A percentile compares a stretch with the other conserved stretches of the same genome.
Evolutionary conservation across 106 monocot species (phyloP).

Genomic region (Iris macrosiphon): DNA sequence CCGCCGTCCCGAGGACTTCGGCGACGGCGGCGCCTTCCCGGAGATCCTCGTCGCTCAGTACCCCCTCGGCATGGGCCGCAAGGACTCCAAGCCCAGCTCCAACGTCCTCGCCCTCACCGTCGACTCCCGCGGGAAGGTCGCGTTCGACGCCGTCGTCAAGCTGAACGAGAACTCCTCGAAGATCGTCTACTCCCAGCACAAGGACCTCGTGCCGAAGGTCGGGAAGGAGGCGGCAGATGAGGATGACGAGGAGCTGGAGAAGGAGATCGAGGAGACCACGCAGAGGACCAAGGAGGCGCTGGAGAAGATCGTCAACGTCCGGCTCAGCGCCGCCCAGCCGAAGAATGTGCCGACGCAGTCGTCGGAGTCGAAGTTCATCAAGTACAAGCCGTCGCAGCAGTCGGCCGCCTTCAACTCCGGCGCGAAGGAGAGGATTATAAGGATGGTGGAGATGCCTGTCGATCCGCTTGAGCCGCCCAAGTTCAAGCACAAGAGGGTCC

Average conservation of each 20-base stretch:
- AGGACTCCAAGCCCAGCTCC: constrained; percentile 69
- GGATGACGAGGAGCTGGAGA: constrained; percentile 52
- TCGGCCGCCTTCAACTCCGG: constrained; percentile 92
- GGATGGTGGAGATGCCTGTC: constrained; percentile 89
- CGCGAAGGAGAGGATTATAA: constrained; percentile 82
- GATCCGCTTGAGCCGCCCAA: constrained; percentile 97
- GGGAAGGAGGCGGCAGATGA: constrained; percentile 22
- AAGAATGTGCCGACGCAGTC: constrained; percentile 85
- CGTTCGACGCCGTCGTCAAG: constrained; percentile 72
- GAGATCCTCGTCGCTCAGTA: constrained; percentile 97
- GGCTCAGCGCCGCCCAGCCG: constrained; percentile 89
- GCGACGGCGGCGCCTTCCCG: constrained; percentile 98
- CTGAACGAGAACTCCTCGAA: constrained; percentile 86
- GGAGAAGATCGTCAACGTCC: constrained; percentile 91
- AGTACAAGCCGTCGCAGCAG: constrained; percentile 88
- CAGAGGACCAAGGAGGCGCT: constrained; percentile 71
- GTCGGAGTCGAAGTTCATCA: constrained; percentile 80
- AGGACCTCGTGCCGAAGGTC: constrained; percentile 79
- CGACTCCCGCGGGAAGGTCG: constrained; percentile 83
- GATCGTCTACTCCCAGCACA: constrained; percentile 88
- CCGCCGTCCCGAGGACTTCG: constrained; percentile 79
- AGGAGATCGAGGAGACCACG: constrained; percentile 85
- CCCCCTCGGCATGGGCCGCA: constrained; percentile 86
- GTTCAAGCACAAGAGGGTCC: constrained; percentile 96
- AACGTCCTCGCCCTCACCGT: constrained; percentile 89